Conservation (phyloP, 2,329 filamentous ascomycete species). For the Fusarium sp. region DNA sequence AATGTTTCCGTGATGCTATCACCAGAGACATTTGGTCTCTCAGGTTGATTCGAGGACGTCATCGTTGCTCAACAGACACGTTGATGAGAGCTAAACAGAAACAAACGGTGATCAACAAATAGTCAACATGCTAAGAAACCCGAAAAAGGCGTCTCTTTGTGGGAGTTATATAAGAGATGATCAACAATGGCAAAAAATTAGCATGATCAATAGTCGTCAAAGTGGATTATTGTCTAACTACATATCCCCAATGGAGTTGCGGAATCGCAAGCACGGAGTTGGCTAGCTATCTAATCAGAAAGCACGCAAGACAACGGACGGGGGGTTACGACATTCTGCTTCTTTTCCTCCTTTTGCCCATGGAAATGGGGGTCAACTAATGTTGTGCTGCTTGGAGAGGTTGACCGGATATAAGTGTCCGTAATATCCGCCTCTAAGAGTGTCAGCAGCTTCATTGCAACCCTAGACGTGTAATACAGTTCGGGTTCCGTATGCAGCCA, state of each 20-base stretch:
- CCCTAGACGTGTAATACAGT: neutral
- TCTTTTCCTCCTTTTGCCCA: neutral
- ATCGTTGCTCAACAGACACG: neutral
- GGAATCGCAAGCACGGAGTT: neutral
- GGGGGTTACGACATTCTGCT: neutral
- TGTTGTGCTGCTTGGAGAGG: slow-evolving; percentile 1
- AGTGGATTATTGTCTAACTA: slow-evolving; percentile 12
- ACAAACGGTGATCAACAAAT: neutral
- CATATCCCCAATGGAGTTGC: slow-evolving; percentile 21
- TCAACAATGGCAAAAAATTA: neutral
- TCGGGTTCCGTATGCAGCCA: neutral
- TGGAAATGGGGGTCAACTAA: slow-evolving; percentile 12
- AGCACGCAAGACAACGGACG: slow-evolving; percentile 16
- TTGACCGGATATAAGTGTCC: slow-evolving; percentile 24
- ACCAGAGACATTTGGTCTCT: neutral
- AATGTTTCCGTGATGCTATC: slow-evolving; percentile 19
- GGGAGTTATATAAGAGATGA: neutral
- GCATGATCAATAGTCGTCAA: neutral
- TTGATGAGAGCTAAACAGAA: neutral
- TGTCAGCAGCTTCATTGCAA: neutral
- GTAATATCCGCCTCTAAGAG: slow-evolving; percentile 3
- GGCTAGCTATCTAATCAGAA: slow-evolving; percentile 17
- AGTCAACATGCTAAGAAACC: neutral
- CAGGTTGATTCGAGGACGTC: slow-evolving; percentile 17
- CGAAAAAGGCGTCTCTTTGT: neutral